Evolutionary conservation across 345 rosid species (phyloP).

Genomic region (Acer saccharum): DNA sequence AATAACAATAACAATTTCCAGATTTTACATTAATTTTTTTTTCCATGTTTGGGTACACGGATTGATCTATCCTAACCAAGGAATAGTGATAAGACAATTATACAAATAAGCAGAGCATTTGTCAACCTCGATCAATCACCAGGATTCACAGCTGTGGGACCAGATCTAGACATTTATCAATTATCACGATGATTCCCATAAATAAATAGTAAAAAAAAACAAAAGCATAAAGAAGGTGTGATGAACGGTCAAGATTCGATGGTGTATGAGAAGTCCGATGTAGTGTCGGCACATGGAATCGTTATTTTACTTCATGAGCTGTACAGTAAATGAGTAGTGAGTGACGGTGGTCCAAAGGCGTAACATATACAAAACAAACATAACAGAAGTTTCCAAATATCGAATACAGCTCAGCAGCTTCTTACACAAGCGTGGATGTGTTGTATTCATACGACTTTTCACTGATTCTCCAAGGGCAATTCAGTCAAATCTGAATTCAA

Average conservation of each 20-base stretch:
- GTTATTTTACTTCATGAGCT: slow-evolving; percentile 30
- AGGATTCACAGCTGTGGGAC: not conserved
- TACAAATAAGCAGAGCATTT: not conserved
- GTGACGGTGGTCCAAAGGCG: slow-evolving; percentile 61
- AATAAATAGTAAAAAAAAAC: not conserved
- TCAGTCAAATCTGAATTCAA: slow-evolving; percentile 10
- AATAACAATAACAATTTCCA: not conserved
- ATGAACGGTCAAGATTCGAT: slow-evolving; percentile 19
- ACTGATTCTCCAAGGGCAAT: not conserved
- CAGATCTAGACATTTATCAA: not conserved
- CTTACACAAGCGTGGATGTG: slow-evolving; percentile 27
- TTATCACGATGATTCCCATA: not conserved
- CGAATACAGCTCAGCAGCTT: slow-evolving; percentile 53
- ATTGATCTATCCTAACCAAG: not conserved
- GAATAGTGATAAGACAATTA: not conserved
- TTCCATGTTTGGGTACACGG: not conserved
- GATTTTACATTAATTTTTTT: no score
- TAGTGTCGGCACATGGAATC: slow-evolving; percentile 11
- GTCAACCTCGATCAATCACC: not conserved
- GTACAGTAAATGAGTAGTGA: slow-evolving; percentile 9
- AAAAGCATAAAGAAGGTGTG: not conserved
- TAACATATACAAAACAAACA: slow-evolving; percentile 3
- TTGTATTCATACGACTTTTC: not conserved
- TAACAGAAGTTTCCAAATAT: slow-evolving; percentile 26
- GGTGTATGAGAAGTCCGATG: not conserved